Base-by-base conservation (phyloP, 192 early-diverging fungal species). In the Lobosporangium transversale region DNA sequence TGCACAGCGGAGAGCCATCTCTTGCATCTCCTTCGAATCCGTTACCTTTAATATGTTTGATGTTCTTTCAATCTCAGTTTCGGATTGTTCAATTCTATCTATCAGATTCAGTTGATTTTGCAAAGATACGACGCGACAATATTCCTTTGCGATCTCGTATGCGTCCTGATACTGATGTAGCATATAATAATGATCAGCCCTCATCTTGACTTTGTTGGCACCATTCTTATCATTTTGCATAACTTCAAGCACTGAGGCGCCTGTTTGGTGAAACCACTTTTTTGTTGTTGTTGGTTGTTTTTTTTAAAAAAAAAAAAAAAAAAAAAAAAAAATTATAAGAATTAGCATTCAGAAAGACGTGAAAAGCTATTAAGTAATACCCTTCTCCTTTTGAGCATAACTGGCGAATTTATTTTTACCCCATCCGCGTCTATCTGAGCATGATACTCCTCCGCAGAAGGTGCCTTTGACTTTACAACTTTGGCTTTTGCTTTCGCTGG, bases 21-120 rank as follows among this genome's bases (percentile, higher is more conserved):
- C 73, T n/a, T 67, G 64, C 73, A 76, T 62, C 24, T 76, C 73
- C 33, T 53, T 76, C 11, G 73, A 57, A 30, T 76, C 73, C 18
- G 73, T 62, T 9, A 76, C 73, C 30, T 67, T 76, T 26, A 76
- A 52, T 0, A 76, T 23, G 6, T n/a, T 18, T 48, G 47, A 26
- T 35, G 6, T 3, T 51, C 53, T 32, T n/a, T 30, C 15, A 3
- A 58, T 14, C 21, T 50, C 69, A 3, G 53, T 45, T 31, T 56
- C 54, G 17, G 37, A 54, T 10, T 24, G 24, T 35, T 15, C 37
- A n/a, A n/a, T n/a, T n/a, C n/a, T n/a, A n/a, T n/a, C n/a, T n/a
- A n/a, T n/a, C 6, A 27, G 17, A 4, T 35, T 61, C 1, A 42
- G 4, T 8, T 17, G 45, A 12, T 57, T 76, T 3, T 20, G 21